phyloP scores from a whole-genome alignment of 108 stramenopile genomes.

The Nitzschia sp. region DNA sequence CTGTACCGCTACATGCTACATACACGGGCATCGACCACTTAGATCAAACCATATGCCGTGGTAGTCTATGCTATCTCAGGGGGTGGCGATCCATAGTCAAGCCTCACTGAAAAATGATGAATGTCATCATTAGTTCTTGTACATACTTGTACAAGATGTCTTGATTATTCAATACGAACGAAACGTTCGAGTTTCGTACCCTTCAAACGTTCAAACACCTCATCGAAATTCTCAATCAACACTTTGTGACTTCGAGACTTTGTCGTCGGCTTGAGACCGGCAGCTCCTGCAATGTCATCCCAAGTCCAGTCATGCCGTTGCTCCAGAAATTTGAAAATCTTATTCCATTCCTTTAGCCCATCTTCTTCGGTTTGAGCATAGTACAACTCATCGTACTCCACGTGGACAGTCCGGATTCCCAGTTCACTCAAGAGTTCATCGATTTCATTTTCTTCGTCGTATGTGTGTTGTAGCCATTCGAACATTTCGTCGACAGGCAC shows the following conservation, averaged over 20 bases:
- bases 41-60: no score
- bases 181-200: slow-evolving; percentile 7
- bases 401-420: slow-evolving; percentile 1
- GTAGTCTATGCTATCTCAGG: no score
- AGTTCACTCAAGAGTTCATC: slow-evolving; percentile 2
- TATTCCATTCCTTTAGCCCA: slow-evolving; percentile 6
- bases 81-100: no score
- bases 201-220: slow-evolving; percentile 6
- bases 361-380: slow-evolving; percentile 1
- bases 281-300: background rate
- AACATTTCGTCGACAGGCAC: slow-evolving; percentile 16
- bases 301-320: slow-evolving; percentile 8
- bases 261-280: slow-evolving; percentile 6
- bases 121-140: no score
- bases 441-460: slow-evolving; percentile 4
- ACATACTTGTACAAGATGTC: background rate
- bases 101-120: no score
- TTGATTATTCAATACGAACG: slow-evolving; percentile 3
- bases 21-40: no score
- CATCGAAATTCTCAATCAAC: slow-evolving; percentile 11
- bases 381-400: slow-evolving; percentile 14
- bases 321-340: slow-evolving; percentile 9
- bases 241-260: slow-evolving; percentile 20
- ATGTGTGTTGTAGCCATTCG: background rate
- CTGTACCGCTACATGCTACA: no score